Base-by-base conservation (phyloP, 257 asterid species). In the Thymus mandschuricus region DNA sequence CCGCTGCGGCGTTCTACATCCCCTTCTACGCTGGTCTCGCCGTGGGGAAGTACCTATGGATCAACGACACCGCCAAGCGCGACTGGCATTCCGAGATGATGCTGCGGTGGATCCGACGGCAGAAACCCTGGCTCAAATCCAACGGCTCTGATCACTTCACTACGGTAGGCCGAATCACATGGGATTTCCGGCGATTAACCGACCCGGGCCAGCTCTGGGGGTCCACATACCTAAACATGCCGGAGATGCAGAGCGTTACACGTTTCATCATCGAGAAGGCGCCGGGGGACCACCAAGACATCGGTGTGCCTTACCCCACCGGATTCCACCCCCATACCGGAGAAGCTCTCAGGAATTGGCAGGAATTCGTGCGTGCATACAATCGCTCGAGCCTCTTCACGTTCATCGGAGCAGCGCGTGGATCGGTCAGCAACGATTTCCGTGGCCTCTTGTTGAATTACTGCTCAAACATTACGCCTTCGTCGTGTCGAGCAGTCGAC, bases 11-110 rank as follows among this genome's bases (percentile, higher is more conserved):
- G n/a, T 86, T 76, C 75, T 88, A 85, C 75, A 78, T 86, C 3
- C 92, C 92, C 1, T 88, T 86, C 29, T 88, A 88, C 73, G 92
- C 84, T 6, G 96, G 96, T 5, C 85, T 88, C 72, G 89, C 86
- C 1, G 86, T 85, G 3, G 90, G 89, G 0, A 86, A 72, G 66
- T 66, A 85, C 81, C 51, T 88, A 2, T 88, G 92, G 91, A 33
- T n/a, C 27, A 83, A 81, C 69, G 83, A 83, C 71, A 85, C 91
- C 6, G 69, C 82, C 4, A 63, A 66, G 33, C 84, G 87, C 38
- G 96, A 88, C 79, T 50, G 68, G 2, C 77, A 66, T 28, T 69
- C 87, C 75, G 15, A 44, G 64, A 72, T 29, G 84, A 70, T 84
- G 85, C 79, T 88, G 4, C 59, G 73, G 64, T 88, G 96, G 96